phyloP scores from a whole-genome alignment of 139 green algal species.

The Coelastrella sp. region DNA sequence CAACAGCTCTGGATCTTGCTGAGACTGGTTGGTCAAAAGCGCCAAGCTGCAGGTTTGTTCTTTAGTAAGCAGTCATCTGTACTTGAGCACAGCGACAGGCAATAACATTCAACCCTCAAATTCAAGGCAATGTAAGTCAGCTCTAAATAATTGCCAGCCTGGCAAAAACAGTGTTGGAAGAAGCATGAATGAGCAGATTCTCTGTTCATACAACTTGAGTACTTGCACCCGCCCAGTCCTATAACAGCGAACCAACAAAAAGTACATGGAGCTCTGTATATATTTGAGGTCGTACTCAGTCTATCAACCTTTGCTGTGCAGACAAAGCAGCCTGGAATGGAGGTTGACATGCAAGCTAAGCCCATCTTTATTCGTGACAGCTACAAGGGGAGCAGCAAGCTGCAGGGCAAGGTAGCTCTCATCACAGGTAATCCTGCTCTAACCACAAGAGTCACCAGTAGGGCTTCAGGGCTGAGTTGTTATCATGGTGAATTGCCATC shows the following conservation, averaged over 20 bases:
- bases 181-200: not conserved
- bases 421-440: constrained; percentile 1
- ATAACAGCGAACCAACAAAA: not conserved
- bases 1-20: no score
- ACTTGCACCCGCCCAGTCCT: not conserved
- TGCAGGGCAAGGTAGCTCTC: constrained; percentile 56
- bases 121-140: no score
- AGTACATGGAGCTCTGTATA: not conserved
- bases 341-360: constrained; percentile 52
- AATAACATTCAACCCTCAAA: no score
- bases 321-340: constrained; percentile 48
- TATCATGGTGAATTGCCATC: no score
- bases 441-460: no score
- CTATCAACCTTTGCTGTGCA: not conserved
- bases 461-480: no score
- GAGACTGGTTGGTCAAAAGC: no score
- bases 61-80: no score
- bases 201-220: not conserved
- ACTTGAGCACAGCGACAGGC: no score
- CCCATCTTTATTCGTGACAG: constrained; percentile 52
- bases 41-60: no score
- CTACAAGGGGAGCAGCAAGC: constrained; percentile 60
- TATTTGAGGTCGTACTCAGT: not conserved
- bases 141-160: no score
- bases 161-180: no score